Conservation (phyloP, 148 eudicot genomes). For the Selenicereus undatus region DNA sequence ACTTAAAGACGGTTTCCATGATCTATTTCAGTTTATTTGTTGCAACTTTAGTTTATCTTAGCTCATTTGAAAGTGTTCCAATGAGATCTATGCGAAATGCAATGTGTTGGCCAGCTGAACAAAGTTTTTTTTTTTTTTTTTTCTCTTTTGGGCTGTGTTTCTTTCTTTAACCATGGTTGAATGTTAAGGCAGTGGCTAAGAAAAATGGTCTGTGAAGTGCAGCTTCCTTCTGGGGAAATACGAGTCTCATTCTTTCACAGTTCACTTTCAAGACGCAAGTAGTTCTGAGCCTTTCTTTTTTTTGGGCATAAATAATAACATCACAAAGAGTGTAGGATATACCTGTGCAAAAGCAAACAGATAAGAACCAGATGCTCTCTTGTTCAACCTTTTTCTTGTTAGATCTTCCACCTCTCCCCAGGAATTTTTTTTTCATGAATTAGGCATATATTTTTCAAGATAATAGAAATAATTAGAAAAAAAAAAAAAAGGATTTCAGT, state of each 20-base stretch:
- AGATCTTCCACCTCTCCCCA: neutral
- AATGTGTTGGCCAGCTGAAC: neutral
- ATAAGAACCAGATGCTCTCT: neutral
- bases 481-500: too few species aligned
- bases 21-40: neutral
- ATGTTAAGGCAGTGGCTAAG: neutral
- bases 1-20: neutral
- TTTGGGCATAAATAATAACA: constrained; percentile 6
- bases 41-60: neutral
- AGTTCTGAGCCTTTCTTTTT: constrained; percentile 19
- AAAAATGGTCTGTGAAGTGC: neutral
- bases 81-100: neutral
- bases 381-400: too few species aligned
- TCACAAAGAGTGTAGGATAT: neutral
- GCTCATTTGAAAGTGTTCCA: neutral
- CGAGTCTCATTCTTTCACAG: neutral
- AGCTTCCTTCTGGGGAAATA: neutral
- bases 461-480: neutral
- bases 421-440: neutral
- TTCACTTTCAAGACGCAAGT: constrained; percentile 5
- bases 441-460: neutral
- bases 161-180: neutral
- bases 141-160: too few species aligned
- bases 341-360: neutral
- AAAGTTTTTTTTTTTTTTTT: too few species aligned